Percentiles rank a stretch among this genome's conserved stretches.
Evolutionary conservation across 2,329 filamentous ascomycete genomes (phyloP).

Genomic region (Harringtonia lauricola): DNA sequence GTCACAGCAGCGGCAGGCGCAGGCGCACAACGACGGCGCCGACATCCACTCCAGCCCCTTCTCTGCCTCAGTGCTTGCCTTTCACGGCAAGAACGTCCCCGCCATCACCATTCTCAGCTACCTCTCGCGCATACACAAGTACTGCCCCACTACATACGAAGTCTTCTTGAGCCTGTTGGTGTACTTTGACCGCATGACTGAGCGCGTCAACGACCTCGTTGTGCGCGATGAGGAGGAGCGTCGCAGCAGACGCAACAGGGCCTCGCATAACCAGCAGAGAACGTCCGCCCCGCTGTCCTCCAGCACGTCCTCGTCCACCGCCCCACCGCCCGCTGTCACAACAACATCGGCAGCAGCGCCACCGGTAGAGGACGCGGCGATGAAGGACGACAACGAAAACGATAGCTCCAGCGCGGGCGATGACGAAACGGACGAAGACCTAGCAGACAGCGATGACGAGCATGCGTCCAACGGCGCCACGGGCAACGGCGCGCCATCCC

Average conservation of each 20-base stretch:
- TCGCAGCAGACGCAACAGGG: constrained; percentile 1
- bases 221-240: constrained; percentile 49
- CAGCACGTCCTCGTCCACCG: no score
- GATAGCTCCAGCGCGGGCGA: constrained; percentile 22
- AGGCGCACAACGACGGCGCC: constrained; percentile 26
- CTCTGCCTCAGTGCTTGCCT: constrained; percentile 68
- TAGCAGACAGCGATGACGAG: constrained; percentile 34
- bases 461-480: constrained; percentile 7
- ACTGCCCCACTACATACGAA: constrained; percentile 96
- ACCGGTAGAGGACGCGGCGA: constrained; percentile 1
- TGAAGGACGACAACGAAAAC: constrained; percentile 18
- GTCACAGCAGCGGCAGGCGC: constrained; percentile 44
- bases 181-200: constrained; percentile 98
- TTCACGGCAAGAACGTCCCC: constrained; percentile 96
- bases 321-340: no score
- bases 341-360: constrained; percentile 9
- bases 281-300: no score
- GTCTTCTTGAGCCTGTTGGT: constrained; percentile 92
- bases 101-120: constrained; percentile 97
- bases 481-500: background rate
- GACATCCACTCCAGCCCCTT: constrained; percentile 51
- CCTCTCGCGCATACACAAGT: constrained; percentile 91
- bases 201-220: constrained; percentile 77
- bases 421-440: constrained; percentile 36
- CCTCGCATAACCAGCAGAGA: constrained; percentile 10